Evolutionary conservation across 2,329 filamentous ascomycete genomes (phyloP), one percentile per base, ranked within the genome.

Genomic region (Periconia macrospinosa): DNA sequence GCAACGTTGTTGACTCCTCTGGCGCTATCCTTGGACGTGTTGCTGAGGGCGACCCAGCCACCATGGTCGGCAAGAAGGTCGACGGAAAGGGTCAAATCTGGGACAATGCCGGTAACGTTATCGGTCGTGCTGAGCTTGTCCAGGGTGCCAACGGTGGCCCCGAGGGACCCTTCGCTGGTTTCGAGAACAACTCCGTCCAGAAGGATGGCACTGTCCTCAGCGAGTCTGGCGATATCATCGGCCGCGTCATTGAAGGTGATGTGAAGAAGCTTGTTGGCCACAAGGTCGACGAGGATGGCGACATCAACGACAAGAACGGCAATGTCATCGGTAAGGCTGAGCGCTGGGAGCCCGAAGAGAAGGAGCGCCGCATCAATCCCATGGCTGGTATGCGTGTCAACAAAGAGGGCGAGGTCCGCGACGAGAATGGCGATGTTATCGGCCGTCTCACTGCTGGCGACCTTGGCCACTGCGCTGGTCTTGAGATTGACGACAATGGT

Each of bases 31-130:
- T 83, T 49, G 84, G 84, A 41, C 81, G 81, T 46, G 78, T 86
- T 50, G 72, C 76, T 51, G 82, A 84, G 52, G 84, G 84, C 40
- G 83, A 86, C 54, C 74, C 79, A 42, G 76, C 79, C 59, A 78
- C 77, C 54, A 76, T 87, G 62, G 76, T 84, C 46, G 84, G 84
- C 57, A 81, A 82, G 70, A 86, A 84, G 76, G 83, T 86, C 45
- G 84, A 86, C 55, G 82, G 82, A 47, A 71, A 85, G 69, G 84
- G 84, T 44, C 83, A 86, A 66, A 83, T 86, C 69, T 86, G 84
- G 83, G 82, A 84, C 67, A 83, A 85, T 57, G 77, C 81, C 55
- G 84, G 84, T 52, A 83, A 86, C 57, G 79, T 87, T 57, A 80
- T 86, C 58, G 84, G 84, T 20, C 76, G 76, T 47, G 84, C 79